Evolutionary conservation across 2,329 filamentous ascomycete genomes (phyloP).

Genomic region (Aspergillus fischeri): DNA sequence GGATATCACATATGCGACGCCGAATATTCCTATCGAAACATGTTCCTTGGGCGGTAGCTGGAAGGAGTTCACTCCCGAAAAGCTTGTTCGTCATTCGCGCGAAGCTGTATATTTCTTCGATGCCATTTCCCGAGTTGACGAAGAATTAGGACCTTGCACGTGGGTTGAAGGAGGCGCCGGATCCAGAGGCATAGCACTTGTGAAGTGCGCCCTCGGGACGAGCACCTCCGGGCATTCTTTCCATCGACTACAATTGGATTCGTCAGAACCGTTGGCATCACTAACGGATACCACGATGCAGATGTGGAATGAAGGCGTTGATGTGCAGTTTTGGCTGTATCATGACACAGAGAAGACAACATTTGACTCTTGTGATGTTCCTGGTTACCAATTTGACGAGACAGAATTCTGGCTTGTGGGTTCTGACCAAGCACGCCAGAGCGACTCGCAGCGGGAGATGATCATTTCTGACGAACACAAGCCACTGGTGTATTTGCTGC

Average conservation of each 20-base stretch:
- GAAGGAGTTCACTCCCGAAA: conserved; percentile 15
- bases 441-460: not conserved
- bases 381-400: conserved; percentile 43
- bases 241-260: not conserved
- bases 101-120: conserved; percentile 47
- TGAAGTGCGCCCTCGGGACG: not conserved
- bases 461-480: not conserved
- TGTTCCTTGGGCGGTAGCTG: conserved; percentile 6
- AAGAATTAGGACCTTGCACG: conserved; percentile 21
- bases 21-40: conserved; percentile 26
- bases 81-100: conserved; percentile 40
- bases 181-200: conserved; percentile 16
- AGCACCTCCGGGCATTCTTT: not conserved
- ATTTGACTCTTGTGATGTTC: conserved; percentile 28
- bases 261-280: conserved; percentile 2
- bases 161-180: conserved; percentile 45
- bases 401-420: not conserved
- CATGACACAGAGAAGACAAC: conserved; percentile 24
- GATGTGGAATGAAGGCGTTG: conserved; percentile 40
- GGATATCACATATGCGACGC: conserved; percentile 27
- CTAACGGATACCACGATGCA: conserved; percentile 24
- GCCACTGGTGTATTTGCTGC: not conserved
- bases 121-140: conserved; percentile 38
- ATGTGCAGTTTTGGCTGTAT: conserved; percentile 37
- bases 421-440: not conserved